A percentile compares a stretch with the other conserved stretches of the same genome.
phyloP scores from a whole-genome alignment of 2,329 filamentous ascomycete species.

The Pseudocercospora cruenta region DNA sequence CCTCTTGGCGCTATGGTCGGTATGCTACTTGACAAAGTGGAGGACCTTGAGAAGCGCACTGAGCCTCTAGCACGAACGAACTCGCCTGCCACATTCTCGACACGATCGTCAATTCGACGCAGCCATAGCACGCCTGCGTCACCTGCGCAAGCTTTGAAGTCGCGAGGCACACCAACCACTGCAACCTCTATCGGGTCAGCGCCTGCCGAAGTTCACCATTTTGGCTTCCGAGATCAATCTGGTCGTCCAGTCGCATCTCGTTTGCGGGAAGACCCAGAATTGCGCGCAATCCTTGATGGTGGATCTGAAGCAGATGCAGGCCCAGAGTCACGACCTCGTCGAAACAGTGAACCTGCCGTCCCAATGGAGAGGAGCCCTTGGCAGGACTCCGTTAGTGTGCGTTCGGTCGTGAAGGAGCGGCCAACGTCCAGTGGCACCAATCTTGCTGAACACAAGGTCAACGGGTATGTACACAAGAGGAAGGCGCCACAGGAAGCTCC shows the following conservation, averaged over 20 bases:
- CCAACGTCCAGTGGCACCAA: background rate
- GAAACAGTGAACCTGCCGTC: background rate
- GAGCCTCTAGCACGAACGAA: background rate
- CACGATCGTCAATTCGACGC: background rate
- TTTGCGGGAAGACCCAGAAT: background rate
- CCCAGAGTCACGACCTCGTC: background rate
- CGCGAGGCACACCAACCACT: background rate
- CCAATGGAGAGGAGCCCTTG: background rate
- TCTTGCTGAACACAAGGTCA: background rate
- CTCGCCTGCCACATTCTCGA: background rate
- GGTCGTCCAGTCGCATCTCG: background rate
- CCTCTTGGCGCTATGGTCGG: constrained; percentile 7
- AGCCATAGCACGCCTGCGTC: constrained; percentile 5
- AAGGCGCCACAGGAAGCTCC: background rate
- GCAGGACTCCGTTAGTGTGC: constrained; percentile 2
- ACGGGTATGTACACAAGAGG: constrained; percentile 2
- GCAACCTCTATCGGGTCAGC: background rate
- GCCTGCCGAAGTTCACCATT: constrained; percentile 2
- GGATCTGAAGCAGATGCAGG: background rate
- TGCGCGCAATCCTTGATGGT: background rate
- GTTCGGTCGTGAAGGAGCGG: background rate
- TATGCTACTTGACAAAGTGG: background rate
- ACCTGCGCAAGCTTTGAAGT: background rate
- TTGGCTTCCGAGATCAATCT: background rate
- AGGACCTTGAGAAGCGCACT: constrained; percentile 3